Evolutionary conservation across 345 rosid genomes (phyloP), one percentile per base, ranked within the genome.

Genomic region (Turnera subulata): DNA sequence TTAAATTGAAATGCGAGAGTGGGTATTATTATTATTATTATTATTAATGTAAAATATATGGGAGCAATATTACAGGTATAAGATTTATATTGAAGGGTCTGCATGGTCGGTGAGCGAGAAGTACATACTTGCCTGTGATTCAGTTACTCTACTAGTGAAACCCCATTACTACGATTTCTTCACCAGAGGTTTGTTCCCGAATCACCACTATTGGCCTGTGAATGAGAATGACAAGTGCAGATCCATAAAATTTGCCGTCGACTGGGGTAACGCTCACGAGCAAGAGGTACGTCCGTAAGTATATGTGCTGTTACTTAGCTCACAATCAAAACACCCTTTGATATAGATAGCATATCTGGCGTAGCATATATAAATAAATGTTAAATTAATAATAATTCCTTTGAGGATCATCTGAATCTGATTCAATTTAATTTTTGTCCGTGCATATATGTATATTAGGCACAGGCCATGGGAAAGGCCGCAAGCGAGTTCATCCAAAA

Each of bases 401-500:
- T 37, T 37, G 6, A 11, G 11, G 11, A 11, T 35, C 39, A 35
- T 35, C 11, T 35, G 39, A 35, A 35, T 35, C 39, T 35, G 11
- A 35, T 35, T 35, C 40, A n/a, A n/a, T n/a, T n/a, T n/a, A n/a
- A n/a, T n/a, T n/a, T n/a, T n/a, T n/a, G n/a, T 37, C 40, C 40
- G 2, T 37, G 8, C 13, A 37, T 37, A 2, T 17, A 45, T 14
- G 11, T n/a, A 10, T 18, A 1, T 13, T 62, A 87, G 89, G 97
- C 89, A 15, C 65, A 71, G 23, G 80, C 72, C 38, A 81, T 86
- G 1, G 97, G 88, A 3, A 72, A 79, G 50, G 82, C 74, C 25
- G 87, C 78, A 21, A 69, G 89, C 33, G 72, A 55, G 12, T 86
- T 59, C 76, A 65, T 82, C 0, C 77, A 66, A 35, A 78, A 86